Percentiles rank a stretch among this genome's conserved stretches.
phyloP scores from a whole-genome alignment of 1,284 basidiomycete genomes.

The Tetrapyrgos nigripes region DNA sequence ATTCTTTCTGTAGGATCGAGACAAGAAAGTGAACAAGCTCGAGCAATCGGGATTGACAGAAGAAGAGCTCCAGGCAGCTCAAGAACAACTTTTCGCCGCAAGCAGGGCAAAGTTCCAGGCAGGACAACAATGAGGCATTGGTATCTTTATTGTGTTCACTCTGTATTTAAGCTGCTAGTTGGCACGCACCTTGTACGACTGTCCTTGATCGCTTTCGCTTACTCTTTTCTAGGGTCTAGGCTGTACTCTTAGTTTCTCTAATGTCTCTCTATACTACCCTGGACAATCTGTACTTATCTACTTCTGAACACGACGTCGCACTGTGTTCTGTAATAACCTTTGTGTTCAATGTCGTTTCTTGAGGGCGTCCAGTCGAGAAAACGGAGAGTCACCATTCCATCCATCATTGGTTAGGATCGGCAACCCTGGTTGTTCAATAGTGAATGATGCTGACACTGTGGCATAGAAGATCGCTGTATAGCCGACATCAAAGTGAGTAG shows the following conservation, averaged over 20 bases:
- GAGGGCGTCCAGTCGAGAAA: conserved; percentile 59
- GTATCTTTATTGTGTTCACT: conserved; percentile 17
- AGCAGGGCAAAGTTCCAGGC: conserved; percentile 79
- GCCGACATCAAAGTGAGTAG: conserved; percentile 17
- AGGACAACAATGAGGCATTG: conserved; percentile 47
- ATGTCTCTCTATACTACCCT: conserved; percentile 6
- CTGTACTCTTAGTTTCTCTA: conserved; percentile 1
- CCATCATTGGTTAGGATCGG: conserved; percentile 50
- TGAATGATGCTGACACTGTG: conserved; percentile 82
- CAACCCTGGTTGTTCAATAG: conserved; percentile 83
- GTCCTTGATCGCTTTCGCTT: not conserved
- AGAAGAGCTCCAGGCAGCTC: conserved; percentile 88
- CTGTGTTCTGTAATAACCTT: not conserved
- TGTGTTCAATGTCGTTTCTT: not conserved
- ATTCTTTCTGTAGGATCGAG: conserved; percentile 65
- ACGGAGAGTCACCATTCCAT: conserved; percentile 78
- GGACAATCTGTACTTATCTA: not conserved
- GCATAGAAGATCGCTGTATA: conserved; percentile 72
- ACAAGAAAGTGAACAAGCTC: conserved; percentile 89
- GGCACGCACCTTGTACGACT: not conserved
- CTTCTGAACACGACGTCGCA: not conserved
- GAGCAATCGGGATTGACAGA: conserved; percentile 91
- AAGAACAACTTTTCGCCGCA: conserved; percentile 91
- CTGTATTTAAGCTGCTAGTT: conserved; percentile 7
- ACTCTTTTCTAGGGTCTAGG: not conserved